Conservation (phyloP, 495 filamentous ascomycete genomes). For the Aspergillus avenaceus region DNA sequence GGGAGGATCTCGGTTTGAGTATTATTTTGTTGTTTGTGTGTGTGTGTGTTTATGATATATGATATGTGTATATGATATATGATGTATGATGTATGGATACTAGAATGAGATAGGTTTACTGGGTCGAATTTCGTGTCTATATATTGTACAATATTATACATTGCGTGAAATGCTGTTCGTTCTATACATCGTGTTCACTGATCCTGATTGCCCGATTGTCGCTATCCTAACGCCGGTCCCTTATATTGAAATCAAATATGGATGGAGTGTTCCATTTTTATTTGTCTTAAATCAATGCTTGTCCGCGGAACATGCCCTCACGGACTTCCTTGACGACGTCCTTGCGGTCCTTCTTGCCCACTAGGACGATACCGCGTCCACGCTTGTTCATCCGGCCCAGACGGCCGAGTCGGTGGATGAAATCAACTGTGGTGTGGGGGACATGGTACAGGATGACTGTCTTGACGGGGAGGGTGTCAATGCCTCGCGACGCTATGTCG, state of each 20-base stretch:
- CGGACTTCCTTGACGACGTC: slow-evolving; percentile 90
- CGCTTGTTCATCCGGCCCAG: slow-evolving; percentile 89
- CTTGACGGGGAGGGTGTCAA: slow-evolving; percentile 88
- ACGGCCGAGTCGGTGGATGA: slow-evolving; percentile 89
- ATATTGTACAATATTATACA: slow-evolving; percentile 16
- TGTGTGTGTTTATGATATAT: too few species aligned
- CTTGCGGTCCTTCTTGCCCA: slow-evolving; percentile 82
- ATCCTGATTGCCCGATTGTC: background rate
- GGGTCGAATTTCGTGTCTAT: slow-evolving; percentile 6
- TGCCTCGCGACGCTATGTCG: slow-evolving; percentile 85
- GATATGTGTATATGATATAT: background rate
- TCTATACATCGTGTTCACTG: background rate
- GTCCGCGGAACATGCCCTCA: slow-evolving; percentile 89
- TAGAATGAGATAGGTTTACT: background rate
- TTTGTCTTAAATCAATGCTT: slow-evolving; percentile 66
- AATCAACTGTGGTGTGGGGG: slow-evolving; percentile 92
- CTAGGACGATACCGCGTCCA: slow-evolving; percentile 83
- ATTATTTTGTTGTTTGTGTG: background rate
- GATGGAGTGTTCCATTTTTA: background rate
- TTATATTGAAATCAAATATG: background rate
- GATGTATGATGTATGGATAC: too few species aligned
- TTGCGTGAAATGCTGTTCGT: background rate
- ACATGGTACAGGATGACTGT: slow-evolving; percentile 94
- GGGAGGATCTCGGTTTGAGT: slow-evolving; percentile 27
- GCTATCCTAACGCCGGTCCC: slow-evolving; percentile 7